Evolutionary conservation across 225 moss, liverwort and hornwort species (phyloP).

Genomic region (Anthoceros angustus): DNA sequence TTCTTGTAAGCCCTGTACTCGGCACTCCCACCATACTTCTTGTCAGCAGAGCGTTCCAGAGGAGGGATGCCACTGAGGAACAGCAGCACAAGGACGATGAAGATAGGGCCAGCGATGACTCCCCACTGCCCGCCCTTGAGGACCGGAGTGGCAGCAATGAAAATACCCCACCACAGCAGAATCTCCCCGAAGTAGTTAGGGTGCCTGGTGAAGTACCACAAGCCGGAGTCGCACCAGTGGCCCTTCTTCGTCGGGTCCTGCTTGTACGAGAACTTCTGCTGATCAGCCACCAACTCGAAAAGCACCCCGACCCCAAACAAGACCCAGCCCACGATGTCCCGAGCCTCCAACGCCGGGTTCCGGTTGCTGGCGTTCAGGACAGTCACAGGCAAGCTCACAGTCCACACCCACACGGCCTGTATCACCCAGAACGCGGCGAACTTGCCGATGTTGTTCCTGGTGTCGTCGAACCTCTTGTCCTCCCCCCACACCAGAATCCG

Average conservation of each 20-base stretch:
- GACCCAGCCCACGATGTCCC: conserved; percentile 56
- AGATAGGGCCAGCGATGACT: conserved; percentile 55
- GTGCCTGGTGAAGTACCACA: conserved; percentile 85
- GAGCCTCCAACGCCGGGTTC: conserved; percentile 41
- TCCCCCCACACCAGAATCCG: conserved; percentile 82
- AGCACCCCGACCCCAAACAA: conserved; percentile 50
- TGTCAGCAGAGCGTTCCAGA: conserved; percentile 51
- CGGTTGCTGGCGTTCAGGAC: conserved; percentile 59
- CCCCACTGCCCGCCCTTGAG: conserved; percentile 74
- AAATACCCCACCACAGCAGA: conserved; percentile 67
- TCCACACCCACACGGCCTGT: conserved; percentile 93
- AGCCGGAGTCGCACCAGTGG: conserved; percentile 68
- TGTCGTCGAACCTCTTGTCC: conserved; percentile 84
- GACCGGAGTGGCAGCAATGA: conserved; percentile 61
- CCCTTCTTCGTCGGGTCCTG: conserved; percentile 33
- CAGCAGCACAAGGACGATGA: conserved; percentile 60
- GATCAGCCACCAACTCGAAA: conserved; percentile 62
- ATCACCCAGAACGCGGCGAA: conserved; percentile 65
- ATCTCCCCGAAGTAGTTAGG: conserved; percentile 99
- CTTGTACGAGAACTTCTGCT: conserved; percentile 65
- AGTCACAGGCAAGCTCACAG: conserved; percentile 60
- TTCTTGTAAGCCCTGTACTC: conserved; percentile 58
- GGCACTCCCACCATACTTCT: conserved; percentile 55
- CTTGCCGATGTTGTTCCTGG: conserved; percentile 38
- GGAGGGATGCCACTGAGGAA: conserved; percentile 84